phyloP scores from a whole-genome alignment of 2,329 filamentous ascomycete species.

The Colletotrichum lentis region DNA sequence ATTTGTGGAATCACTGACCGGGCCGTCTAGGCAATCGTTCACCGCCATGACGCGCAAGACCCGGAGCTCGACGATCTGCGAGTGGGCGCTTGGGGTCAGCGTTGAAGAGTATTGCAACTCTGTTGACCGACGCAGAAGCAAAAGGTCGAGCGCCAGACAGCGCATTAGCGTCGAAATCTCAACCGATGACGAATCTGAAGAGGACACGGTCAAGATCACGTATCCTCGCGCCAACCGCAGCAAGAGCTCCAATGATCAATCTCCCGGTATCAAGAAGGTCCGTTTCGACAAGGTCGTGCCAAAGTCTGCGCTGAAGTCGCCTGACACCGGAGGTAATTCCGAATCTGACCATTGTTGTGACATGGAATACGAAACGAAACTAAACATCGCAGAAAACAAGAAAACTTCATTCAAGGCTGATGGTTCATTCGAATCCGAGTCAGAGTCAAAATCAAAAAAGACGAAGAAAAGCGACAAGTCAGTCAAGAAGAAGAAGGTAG shows the following conservation, averaged over 20 bases:
- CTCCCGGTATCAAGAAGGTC: conserved; percentile 52
- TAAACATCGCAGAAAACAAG: conserved; percentile 24
- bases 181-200: conserved; percentile 62
- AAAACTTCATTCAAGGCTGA: conserved; percentile 21
- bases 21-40: not conserved
- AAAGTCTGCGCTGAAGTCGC: conserved; percentile 52
- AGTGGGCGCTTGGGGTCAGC: conserved; percentile 53
- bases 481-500: conserved; percentile 36
- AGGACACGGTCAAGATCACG: conserved; percentile 58
- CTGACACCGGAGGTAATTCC: conserved; percentile 30
- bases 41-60: conserved; percentile 29
- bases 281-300: conserved; percentile 50
- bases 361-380: conserved; percentile 7
- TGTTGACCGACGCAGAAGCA: conserved; percentile 25
- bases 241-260: conserved; percentile 1
- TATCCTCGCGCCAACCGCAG: conserved; percentile 53
- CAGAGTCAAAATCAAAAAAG: conserved; percentile 24
- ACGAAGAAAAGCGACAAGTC: conserved; percentile 23
- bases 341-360: not conserved
- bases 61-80: conserved; percentile 45
- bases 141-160: conserved; percentile 42
- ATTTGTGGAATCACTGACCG: not conserved
- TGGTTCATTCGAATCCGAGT: conserved; percentile 33
- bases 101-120: conserved; percentile 43
- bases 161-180: conserved; percentile 50